Conservation (phyloP, 2,329 filamentous ascomycete species). For the Tolypocladium guangdongense region DNA sequence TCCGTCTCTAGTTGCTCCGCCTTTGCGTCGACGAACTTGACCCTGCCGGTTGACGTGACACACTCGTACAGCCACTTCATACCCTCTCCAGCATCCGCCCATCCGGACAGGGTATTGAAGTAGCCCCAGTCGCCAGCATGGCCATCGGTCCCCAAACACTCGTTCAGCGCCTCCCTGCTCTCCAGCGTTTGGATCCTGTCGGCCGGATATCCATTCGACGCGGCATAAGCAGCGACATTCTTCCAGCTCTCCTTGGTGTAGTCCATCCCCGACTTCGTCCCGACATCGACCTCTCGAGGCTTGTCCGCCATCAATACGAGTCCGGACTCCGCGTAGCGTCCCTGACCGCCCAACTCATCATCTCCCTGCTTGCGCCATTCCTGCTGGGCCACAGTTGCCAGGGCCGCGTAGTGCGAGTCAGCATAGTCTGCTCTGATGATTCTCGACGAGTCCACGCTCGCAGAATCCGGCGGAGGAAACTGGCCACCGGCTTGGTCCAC, state of each 20-base stretch:
- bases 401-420: conserved; percentile 61
- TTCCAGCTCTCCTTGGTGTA: conserved; percentile 51
- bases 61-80: conserved; percentile 53
- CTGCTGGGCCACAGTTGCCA: conserved; percentile 60
- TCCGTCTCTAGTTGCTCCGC: conserved; percentile 31
- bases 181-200: conserved; percentile 35
- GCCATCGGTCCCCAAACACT: conserved; percentile 34
- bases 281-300: conserved; percentile 14
- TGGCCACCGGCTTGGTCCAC: conserved; percentile 45
- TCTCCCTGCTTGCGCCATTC: conserved; percentile 53
- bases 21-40: conserved; percentile 42
- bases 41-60: conserved; percentile 42
- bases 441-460: conserved; percentile 52
- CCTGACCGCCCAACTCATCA: conserved; percentile 46
- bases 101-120: conserved; percentile 63
- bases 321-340: conserved; percentile 61
- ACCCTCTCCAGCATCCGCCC: conserved; percentile 65
- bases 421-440: conserved; percentile 70
- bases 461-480: conserved; percentile 48
- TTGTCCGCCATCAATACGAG: conserved; percentile 52
- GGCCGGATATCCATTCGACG: conserved; percentile 23
- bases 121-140: conserved; percentile 57
- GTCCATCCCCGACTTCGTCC: conserved; percentile 35
- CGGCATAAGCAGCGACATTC: conserved; percentile 45
- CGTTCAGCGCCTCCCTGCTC: conserved; percentile 30